Evolutionary conservation across 2,329 filamentous ascomycete species (phyloP), one percentile per base, ranked within the genome.

Genomic region (Pseudonectria foliicola): DNA sequence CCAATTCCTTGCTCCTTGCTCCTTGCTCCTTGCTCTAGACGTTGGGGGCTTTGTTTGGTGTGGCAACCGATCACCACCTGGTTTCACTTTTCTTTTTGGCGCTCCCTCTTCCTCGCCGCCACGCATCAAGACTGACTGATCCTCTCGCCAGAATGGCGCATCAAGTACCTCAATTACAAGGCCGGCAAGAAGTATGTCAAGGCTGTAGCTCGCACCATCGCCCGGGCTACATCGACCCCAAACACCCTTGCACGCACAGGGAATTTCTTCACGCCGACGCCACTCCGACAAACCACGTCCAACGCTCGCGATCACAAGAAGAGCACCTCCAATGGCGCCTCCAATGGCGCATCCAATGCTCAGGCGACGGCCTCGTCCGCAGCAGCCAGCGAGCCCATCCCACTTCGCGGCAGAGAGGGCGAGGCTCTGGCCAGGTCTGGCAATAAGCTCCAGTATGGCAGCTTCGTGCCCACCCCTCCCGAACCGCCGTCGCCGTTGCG

Each of bases 111-210:
- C 25, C 12, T 6, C 10, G 24, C 24, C 8, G 24, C 24, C 8
- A 7, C 34, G 13, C 13, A 33, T n/a, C 16, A 21, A 33, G 10
- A 13, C 15, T 33, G 29, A 21, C 40, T 45, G 14, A 45, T 39
- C 26, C 11, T 10, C 27, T 29, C 12, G 11, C 18, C 48, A 81
- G 77, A 96, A 75, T 96, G 90, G 90, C 79, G 85, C 53, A 75
- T 81, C 59, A 94, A 95, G 62, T 96, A 95, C 61, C 74, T 96
- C 50, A 79, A 95, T 63, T 96, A 96, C 71, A 95, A 94, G 72
- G 80, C 80, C 37, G 90, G 88, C 41, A 96, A 96, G 66, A 95
- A 95, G 66, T 82, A 88, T 57, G 73, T 96, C 60, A 96, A 95
- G 62, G 80, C 79, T 37, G 80, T 95, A 34, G 64, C 73, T 15